These are phyloP conservation scores for Coemansia sp. DNA, from an alignment of 192 early-diverging fungal species.

Conservation along the genomic window DNA sequence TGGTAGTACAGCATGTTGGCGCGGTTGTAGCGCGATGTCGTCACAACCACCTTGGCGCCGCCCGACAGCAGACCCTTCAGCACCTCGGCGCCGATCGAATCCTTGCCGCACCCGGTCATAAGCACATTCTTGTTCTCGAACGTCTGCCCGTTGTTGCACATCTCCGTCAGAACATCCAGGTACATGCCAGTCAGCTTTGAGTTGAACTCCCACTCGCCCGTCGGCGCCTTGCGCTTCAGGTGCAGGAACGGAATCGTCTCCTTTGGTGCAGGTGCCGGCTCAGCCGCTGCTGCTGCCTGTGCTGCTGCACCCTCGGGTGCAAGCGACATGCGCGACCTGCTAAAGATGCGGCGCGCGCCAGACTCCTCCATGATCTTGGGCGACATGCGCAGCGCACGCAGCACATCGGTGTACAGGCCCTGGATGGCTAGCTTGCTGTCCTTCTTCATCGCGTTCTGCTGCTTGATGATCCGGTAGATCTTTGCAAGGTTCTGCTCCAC, in stretches of 20 bases:
- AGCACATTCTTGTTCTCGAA: slow-evolving; percentile 84
- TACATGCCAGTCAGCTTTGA: slow-evolving; percentile 75
- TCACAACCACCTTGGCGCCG: slow-evolving; percentile 75
- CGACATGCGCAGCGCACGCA: slow-evolving; percentile 75
- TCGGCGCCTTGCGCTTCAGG: slow-evolving; percentile 68
- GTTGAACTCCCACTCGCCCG: slow-evolving; percentile 80
- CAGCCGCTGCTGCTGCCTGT: not conserved
- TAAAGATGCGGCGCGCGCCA: slow-evolving; percentile 45
- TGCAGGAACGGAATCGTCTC: slow-evolving; percentile 79
- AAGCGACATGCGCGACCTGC: slow-evolving; percentile 41
- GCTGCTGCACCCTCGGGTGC: slow-evolving; percentile 8
- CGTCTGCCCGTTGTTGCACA: slow-evolving; percentile 80
- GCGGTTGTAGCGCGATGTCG: slow-evolving; percentile 90
- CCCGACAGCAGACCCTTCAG: slow-evolving; percentile 87
- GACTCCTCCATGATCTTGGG: slow-evolving; percentile 66
- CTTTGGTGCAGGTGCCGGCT: slow-evolving; percentile 47
- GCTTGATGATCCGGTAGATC: slow-evolving; percentile 78
- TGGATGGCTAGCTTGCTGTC: slow-evolving; percentile 68
- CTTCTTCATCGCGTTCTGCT: slow-evolving; percentile 76
- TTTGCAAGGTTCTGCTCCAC: slow-evolving; percentile 76
- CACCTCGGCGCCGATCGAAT: slow-evolving; percentile 89
- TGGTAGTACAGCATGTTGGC: slow-evolving; percentile 87
- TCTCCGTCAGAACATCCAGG: slow-evolving; percentile 76
- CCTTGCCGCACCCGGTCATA: slow-evolving; percentile 90
- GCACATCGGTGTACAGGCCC: slow-evolving; percentile 69